A percentile compares a stretch with the other conserved stretches of the same genome.
Evolutionary conservation across 768 basidiomycete species (phyloP).

Genomic region (Amanita jacksonii): DNA sequence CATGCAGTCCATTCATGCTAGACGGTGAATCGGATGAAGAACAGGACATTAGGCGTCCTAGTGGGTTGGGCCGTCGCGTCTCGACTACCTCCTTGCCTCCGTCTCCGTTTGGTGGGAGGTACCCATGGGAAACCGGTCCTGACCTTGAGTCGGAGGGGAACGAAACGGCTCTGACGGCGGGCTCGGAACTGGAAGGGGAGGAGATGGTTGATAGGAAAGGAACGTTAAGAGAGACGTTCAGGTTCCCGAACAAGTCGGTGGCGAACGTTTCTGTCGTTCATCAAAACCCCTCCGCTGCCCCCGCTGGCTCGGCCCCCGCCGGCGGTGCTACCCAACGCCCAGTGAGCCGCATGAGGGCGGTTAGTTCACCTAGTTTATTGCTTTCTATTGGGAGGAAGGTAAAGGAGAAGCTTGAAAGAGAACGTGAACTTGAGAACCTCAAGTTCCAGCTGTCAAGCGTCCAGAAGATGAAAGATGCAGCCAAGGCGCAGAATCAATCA

Average conservation of each 20-base stretch:
- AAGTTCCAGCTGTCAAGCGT: neutral
- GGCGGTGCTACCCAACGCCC: neutral
- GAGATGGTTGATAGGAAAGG: neutral
- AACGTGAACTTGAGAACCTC: neutral
- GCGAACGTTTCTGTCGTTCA: neutral
- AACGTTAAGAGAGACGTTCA: neutral
- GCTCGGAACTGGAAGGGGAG: too few species aligned
- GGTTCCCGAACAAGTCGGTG: slow-evolving; percentile 3
- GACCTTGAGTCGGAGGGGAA: too few species aligned
- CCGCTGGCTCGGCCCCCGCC: neutral
- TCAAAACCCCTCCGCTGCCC: neutral
- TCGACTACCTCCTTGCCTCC: slow-evolving; percentile 28
- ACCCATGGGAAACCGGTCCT: slow-evolving; percentile 4
- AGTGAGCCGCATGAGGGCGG: slow-evolving; percentile 16
- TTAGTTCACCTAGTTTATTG: slow-evolving; percentile 31
- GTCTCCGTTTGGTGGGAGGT: slow-evolving; percentile 20
- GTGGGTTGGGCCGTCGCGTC: slow-evolving; percentile 32
- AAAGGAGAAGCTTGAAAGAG: slow-evolving; percentile 3
- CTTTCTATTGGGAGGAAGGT: slow-evolving; percentile 13
- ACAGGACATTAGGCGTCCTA: slow-evolving; percentile 34
- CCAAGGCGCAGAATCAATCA: neutral
- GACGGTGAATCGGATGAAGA: slow-evolving; percentile 16
- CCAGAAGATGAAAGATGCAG: neutral
- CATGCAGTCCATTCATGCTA: neutral
- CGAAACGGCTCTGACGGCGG: neutral